phyloP scores from a whole-genome alignment of 768 basidiomycete genomes.

The Termitomyces sp. region DNA sequence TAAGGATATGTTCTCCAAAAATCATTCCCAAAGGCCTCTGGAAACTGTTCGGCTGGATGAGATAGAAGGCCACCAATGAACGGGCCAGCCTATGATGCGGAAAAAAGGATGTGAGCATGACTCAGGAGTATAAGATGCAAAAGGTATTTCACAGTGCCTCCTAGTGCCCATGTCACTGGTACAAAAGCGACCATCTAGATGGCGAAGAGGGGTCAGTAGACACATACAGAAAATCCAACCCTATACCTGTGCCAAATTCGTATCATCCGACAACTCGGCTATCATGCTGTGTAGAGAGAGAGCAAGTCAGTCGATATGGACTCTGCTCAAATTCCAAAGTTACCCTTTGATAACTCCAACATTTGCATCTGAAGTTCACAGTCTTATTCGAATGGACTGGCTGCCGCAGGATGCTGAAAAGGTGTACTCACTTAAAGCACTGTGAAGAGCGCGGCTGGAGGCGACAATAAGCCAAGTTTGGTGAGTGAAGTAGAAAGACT shows the following conservation, averaged over 20 bases:
- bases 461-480: neutral
- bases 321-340: neutral
- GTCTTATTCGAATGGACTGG: neutral
- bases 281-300: constrained; percentile 43
- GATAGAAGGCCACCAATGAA: constrained; percentile 55
- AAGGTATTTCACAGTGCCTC: constrained; percentile 9
- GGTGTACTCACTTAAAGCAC: constrained; percentile 58
- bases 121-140: neutral
- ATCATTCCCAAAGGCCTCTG: constrained; percentile 37
- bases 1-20: constrained; percentile 57
- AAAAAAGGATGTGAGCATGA: neutral
- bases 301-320: neutral
- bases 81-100: constrained; percentile 44
- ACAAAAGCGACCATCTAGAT: constrained; percentile 57
- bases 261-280: constrained; percentile 69
- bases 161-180: constrained; percentile 45
- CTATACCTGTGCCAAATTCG: constrained; percentile 64
- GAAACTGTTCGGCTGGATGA: constrained; percentile 52
- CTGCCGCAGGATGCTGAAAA: neutral
- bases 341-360: constrained; percentile 67
- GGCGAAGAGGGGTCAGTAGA: neutral
- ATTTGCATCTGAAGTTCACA: constrained; percentile 40
- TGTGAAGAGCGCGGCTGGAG: constrained; percentile 59
- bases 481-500: neutral
- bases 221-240: neutral